Conservation (phyloP, 495 filamentous ascomycete genomes). For the Hypoxylon lienhwacheense region DNA sequence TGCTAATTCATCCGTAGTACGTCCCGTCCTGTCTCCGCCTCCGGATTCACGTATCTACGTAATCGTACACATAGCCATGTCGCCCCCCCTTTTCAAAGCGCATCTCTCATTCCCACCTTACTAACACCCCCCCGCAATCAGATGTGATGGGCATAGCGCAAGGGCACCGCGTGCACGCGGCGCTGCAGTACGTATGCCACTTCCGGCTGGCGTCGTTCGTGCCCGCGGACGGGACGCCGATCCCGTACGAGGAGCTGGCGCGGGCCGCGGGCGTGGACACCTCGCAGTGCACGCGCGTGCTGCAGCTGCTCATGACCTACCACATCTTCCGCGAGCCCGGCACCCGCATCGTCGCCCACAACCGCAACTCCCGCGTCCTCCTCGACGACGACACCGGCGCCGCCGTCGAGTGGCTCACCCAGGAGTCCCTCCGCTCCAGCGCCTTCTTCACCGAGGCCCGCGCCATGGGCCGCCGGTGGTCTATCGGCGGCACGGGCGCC, state of each 20-base stretch:
- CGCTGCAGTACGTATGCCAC: slow-evolving; percentile 29
- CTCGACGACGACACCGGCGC: slow-evolving; percentile 38
- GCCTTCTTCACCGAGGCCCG: slow-evolving; percentile 29
- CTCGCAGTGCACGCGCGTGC: slow-evolving; percentile 26
- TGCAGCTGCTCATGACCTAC: slow-evolving; percentile 46
- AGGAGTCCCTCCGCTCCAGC: slow-evolving; percentile 27
- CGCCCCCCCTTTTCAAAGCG: too few species aligned
- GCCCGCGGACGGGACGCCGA: slow-evolving; percentile 28
- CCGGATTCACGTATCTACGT: too few species aligned
- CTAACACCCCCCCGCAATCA: slow-evolving; percentile 1
- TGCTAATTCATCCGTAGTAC: slow-evolving; percentile 20
- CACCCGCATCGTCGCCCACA: slow-evolving; percentile 41
- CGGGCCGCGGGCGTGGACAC: slow-evolving; percentile 23
- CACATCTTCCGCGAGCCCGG: slow-evolving; percentile 53
- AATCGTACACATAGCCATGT: too few species aligned
- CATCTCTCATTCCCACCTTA: neutral
- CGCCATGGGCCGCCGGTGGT: slow-evolving; percentile 20
- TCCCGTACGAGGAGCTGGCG: slow-evolving; percentile 26
- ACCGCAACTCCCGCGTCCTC: slow-evolving; percentile 40
- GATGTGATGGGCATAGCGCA: slow-evolving; percentile 33
- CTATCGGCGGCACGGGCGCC: slow-evolving; percentile 2
- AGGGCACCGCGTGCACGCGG: slow-evolving; percentile 31
- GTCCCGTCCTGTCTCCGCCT: too few species aligned
- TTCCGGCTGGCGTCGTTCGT: slow-evolving; percentile 27
- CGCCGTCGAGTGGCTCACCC: slow-evolving; percentile 29